Percentiles rank a stretch among this genome's conserved stretches.
phyloP scores from a whole-genome alignment of 805 yeast species.

The Myxozyma vanderwaltii region DNA sequence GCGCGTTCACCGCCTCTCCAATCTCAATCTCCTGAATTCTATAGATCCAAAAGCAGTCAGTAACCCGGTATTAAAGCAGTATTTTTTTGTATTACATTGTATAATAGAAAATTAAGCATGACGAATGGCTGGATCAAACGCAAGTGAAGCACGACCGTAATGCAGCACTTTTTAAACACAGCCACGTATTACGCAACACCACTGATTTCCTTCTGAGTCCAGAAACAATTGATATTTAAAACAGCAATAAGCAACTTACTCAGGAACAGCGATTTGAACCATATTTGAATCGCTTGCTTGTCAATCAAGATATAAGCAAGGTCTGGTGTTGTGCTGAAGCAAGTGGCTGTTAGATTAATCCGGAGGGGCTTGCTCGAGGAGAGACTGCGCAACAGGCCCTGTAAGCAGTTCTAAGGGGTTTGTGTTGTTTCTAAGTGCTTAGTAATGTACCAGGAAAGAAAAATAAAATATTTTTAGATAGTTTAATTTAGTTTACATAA shows the following conservation, averaged over 20 bases:
- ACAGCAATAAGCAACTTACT: constrained; percentile 2
- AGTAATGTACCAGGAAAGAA: not conserved
- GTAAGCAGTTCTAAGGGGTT: not conserved
- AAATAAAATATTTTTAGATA: not conserved
- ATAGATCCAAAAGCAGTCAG: constrained; percentile 11
- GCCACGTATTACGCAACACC: constrained; percentile 8
- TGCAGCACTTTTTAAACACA: not conserved
- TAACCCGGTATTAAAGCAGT: not conserved
- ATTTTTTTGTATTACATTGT: too few species aligned
- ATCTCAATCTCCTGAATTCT: constrained; percentile 52
- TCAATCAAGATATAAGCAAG: not conserved
- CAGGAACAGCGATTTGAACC: constrained; percentile 16
- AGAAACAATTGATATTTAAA: too few species aligned
- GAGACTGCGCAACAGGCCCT: not conserved
- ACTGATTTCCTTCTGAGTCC: too few species aligned
- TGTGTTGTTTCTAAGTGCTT: not conserved
- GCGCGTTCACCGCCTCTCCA: constrained; percentile 56
- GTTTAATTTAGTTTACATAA: too few species aligned
- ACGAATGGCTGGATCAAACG: not conserved
- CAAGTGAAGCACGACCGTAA: not conserved
- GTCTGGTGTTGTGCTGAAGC: too few species aligned
- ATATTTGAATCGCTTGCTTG: not conserved
- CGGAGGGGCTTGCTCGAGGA: not conserved
- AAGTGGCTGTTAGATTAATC: not conserved
- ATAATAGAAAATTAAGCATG: not conserved